Evolutionary conservation across 2,329 filamentous ascomycete species (phyloP).

Genomic region (Claviceps africana): DNA sequence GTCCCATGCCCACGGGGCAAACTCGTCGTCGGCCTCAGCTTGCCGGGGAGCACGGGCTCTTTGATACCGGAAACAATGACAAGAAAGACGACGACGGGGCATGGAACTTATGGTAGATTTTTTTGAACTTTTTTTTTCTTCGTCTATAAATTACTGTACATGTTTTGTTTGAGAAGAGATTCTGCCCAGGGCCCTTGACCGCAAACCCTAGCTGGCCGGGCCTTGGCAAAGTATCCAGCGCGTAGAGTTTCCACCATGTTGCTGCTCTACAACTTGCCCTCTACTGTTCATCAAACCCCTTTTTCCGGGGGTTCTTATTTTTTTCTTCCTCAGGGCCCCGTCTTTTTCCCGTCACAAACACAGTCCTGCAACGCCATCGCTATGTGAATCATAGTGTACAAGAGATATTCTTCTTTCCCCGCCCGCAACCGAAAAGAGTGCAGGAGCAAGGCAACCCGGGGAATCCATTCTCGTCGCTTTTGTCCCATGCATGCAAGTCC

Average conservation of each 20-base stretch:
- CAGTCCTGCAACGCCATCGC: slow-evolving; percentile 27
- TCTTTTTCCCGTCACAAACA: slow-evolving; percentile 10
- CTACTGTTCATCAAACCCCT: neutral
- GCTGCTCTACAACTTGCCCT: neutral
- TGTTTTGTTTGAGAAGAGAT: slow-evolving; percentile 3
- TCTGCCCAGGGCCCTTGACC: neutral
- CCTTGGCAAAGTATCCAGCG: neutral
- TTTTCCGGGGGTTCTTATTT: neutral
- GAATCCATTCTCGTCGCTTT: no score
- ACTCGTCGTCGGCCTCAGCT: neutral
- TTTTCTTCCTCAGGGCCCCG: neutral
- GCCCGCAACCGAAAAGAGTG: neutral
- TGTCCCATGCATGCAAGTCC: no score
- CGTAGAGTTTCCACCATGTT: neutral
- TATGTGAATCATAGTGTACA: slow-evolving; percentile 29
- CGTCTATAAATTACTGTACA: neutral
- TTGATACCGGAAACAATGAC: neutral
- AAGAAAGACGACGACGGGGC: neutral
- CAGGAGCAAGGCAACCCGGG: neutral
- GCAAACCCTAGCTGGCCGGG: no score
- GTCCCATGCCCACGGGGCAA: neutral
- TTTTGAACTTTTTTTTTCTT: no score
- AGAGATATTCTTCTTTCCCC: neutral
- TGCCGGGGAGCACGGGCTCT: neutral
- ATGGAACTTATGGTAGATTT: neutral